These are phyloP conservation scores for Trypanosoma vivax DNA, from an alignment of 208 protist species.

Conservation along the genomic window DNA sequence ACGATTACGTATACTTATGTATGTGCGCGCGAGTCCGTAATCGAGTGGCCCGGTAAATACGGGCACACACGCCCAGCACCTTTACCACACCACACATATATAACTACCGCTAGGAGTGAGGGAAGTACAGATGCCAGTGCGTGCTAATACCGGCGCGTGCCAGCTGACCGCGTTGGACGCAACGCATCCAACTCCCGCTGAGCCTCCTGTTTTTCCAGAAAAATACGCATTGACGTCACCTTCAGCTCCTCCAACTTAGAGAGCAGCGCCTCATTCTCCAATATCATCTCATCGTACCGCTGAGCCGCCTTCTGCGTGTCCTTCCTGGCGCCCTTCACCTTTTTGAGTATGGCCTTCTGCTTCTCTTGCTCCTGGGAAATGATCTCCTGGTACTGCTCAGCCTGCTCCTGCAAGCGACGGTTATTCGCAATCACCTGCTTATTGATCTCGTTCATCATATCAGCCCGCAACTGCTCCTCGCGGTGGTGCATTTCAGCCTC, in stretches of 20 bases:
- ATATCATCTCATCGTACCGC: conserved; percentile 89
- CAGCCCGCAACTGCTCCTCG: conserved; percentile 60
- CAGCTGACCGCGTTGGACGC: conserved; percentile 32
- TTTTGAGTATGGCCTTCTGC: conserved; percentile 77
- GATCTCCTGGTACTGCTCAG: conserved; percentile 69
- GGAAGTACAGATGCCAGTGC: too few relatives aligned
- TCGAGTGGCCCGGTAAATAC: not conserved
- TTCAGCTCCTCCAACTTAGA: conserved; percentile 87
- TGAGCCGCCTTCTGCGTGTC: conserved; percentile 77
- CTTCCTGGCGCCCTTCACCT: conserved; percentile 78
- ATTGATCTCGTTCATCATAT: conserved; percentile 76
- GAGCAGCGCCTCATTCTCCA: conserved; percentile 82
- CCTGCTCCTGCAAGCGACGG: conserved; percentile 73
- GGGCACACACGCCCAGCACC: not conserved
- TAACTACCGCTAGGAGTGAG: too few relatives aligned
- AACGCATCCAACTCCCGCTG: conserved; percentile 66
- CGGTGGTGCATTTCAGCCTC: conserved; percentile 73
- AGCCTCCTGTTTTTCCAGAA: conserved; percentile 78
- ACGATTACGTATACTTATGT: conserved; percentile 3
- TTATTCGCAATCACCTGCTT: conserved; percentile 74
- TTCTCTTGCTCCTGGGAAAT: conserved; percentile 75
- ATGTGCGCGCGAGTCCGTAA: not conserved
- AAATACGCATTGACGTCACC: conserved; percentile 87
- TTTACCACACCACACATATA: not conserved
- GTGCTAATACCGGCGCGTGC: conserved; percentile 36